Evolutionary conservation across 768 basidiomycete genomes (phyloP), one percentile per base, ranked within the genome.

Genomic region (Trametes cubensis): DNA sequence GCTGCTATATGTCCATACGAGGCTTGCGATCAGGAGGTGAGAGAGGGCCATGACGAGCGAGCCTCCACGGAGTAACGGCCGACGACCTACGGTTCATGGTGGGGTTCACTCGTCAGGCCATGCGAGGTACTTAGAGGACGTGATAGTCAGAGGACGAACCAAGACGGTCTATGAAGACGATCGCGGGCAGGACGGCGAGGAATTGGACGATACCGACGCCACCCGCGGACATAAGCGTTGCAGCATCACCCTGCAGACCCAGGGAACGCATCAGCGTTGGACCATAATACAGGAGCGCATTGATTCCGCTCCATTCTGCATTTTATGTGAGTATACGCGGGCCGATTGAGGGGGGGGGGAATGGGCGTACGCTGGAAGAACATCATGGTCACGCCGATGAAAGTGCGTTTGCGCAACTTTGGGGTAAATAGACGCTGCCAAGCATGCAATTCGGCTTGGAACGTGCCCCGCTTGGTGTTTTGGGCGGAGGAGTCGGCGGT

Each of bases 281-380:
- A 0, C 90, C 91, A 66, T 92, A 94, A 67, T 93, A 94, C 8
- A 93, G 76, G 34, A 94, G 71, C 11, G 92, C 90, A 68, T 93
- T 94, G 64, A 93, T 94, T 2, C 92, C 92, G 60, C 85, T 88
- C 92, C 92, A 93, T 76, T 93, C 90, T 93, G 67, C 15, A 7
- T n/a, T 11, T n/a, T 42, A 8, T 14, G 56, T 49, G 30, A 20
- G 21, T 18, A 25, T 11, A 11, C 8, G 18, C 34, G 44, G 23
- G 17, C 2, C 21, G 17, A 4, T 17, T 1, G n/a, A 23, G 58
- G 30, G 28, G 8, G 42, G 46, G n/a, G 51, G n/a, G n/a, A n/a
- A n/a, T 18, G 38, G 18, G 74, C 86, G 42, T 65, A 90, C 91
- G 92, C 74, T 94, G 92, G 67, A 92, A 93, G 54, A 90, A 84